Base-by-base conservation (phyloP, 768 basidiomycete genomes). In the Rhizopogon vinicolor region DNA sequence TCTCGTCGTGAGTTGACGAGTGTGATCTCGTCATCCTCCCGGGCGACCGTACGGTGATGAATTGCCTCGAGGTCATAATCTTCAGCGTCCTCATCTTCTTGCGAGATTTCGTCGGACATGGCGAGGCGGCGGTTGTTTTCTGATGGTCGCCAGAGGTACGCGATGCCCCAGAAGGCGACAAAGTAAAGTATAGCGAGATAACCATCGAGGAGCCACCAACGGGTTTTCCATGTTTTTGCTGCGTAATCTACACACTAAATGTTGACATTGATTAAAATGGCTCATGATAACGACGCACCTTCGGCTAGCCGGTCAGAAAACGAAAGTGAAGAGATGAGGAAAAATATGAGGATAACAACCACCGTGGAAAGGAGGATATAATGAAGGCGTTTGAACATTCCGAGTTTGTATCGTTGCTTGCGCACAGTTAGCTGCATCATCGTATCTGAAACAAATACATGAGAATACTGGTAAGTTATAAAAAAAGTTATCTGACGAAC, bases 201-300 rank as follows among this genome's bases (percentile, higher is more conserved):
- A 16, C 95, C 97, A 64, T 99, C 97, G 41, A 99, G 79, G 6
- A 99, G 76, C 89, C 93, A 93, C 97, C 97, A 99, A 46, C 95
- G 86, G 53, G 82, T 78, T 56, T 78, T 81, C 94, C 94, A 98
- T 16, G 91, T 87, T 58, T 86, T 89, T 6, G 93, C 89, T 14
- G 93, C 90, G 66, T 95, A 98, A 68, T 96, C 93, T 94, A 53
- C 4, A 39, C 19, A n/a, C 41, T 7, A 52, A 51, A 55, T 40
- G 50, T 44, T n/a, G 3, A 53, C 37, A 18, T 16, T 46, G 3
- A 37, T 5, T 7, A 19, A 31, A 35, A 52, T 56, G 35, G 41
- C 54, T 40, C 52, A 44, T 55, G 28, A 59, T 55, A 56, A 44
- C 56, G 13, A 60, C 72, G 5, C 55, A 91, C 93, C 92, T 84